Base-by-base conservation (phyloP, 164 flowering plant genomes). In the Dillenia turbinata region DNA sequence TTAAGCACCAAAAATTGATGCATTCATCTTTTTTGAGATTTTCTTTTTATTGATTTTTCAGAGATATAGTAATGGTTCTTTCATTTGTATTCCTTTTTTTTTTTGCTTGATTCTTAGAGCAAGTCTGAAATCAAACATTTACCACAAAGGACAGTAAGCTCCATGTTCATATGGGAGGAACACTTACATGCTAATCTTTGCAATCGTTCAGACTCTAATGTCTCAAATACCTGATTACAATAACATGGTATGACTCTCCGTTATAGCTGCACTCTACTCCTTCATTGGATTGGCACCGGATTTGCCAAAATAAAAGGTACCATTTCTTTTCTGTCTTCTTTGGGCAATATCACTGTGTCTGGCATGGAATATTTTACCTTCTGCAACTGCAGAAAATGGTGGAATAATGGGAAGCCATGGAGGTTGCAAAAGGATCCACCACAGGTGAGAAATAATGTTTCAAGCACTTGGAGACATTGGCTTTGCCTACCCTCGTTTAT, bases 271-370 rank as follows among this genome's bases (percentile, higher is more conserved):
- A 48, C 19, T 77, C 49, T 86, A 86, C 61, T 57, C 92, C 45
- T 70, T 65, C 68, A 85, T 87, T 46, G 88, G 90, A 13, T 48
- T 77, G 1, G 86, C 57, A 19, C 89, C 16, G 86, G 85, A 49
- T 1, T 85, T 6, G 80, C 82, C 26, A 77, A 81, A 76, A 76
- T 80, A 24, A 62, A 79, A 74, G 92, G 96, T 89, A n/a, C n/a
- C n/a, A 15, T 10, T 14, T 2, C 15, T 44, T 9, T 10, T 10
- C 8, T 22, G 12, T 2, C 33, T 45, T 16, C n/a, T 43, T 14
- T 14, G 12, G 9, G n/a, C 13, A 49, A 3, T 10, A 53, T 53
- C 33, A 40, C 22, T 13, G 9, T 16, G 3, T 43, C 17, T 44
- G 8, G 8, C 14, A 8, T 56, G n/a, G n/a, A 12, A 56, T 12